Percentiles rank a stretch among this genome's conserved stretches.
Evolutionary conservation across 441 rosid species (phyloP).

Genomic region (Syzygium malaccense): DNA sequence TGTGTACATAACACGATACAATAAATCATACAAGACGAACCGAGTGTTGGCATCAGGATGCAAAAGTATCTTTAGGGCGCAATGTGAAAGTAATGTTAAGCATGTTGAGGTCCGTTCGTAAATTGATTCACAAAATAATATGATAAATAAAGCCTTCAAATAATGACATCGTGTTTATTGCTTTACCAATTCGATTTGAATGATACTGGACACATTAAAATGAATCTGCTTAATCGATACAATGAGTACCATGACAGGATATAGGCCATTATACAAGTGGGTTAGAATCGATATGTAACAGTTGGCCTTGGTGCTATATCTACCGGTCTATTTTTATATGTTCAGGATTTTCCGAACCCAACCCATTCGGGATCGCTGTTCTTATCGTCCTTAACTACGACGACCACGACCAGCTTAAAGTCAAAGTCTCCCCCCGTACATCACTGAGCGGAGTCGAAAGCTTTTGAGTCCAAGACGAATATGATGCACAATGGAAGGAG

Average conservation of each 20-base stretch:
- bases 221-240: neutral
- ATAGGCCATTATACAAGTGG: neutral
- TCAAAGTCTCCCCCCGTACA: neutral
- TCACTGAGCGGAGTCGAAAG: neutral
- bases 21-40: neutral
- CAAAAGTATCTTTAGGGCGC: neutral
- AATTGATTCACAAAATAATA: neutral
- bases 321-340: neutral
- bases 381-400: neutral
- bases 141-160: neutral
- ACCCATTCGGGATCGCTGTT: neutral
- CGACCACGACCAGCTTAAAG: neutral
- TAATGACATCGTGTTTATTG: neutral
- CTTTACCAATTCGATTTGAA: neutral
- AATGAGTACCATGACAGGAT: neutral
- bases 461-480: neutral
- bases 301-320: neutral
- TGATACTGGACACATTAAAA: neutral
- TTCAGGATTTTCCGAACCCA: neutral
- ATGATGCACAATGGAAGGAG: neutral
- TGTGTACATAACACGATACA: neutral
- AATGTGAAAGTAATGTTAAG: neutral
- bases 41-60: neutral
- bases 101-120: neutral
- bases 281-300: neutral